These are phyloP conservation scores for Akanthomyces dipterigenus DNA, from an alignment of 2,329 filamentous ascomycete species.

Conservation along the genomic window DNA sequence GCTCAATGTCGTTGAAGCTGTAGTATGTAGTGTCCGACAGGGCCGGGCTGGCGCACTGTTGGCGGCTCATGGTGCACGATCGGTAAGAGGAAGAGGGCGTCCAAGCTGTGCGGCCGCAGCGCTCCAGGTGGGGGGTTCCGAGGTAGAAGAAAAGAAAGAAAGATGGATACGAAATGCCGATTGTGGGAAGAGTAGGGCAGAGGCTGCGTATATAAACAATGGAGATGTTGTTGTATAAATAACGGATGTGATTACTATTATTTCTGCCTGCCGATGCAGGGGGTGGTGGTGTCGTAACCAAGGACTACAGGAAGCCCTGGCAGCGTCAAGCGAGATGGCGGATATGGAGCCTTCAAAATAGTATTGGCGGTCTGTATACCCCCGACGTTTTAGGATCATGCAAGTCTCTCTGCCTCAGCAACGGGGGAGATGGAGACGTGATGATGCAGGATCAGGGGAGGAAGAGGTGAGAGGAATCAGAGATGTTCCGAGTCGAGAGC, in stretches of 20 bases:
- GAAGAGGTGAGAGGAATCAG: background rate
- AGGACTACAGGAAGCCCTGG: background rate
- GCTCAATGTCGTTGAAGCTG: constrained; percentile 46
- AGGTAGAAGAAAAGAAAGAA: background rate
- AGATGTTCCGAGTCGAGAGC: background rate
- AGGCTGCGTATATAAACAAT: constrained; percentile 3
- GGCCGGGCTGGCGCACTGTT: constrained; percentile 33
- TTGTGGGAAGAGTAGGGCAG: background rate
- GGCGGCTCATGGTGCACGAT: constrained; percentile 17
- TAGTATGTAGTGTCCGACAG: constrained; percentile 46
- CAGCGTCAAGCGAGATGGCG: constrained; percentile 3
- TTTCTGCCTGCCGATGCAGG: constrained; percentile 1
- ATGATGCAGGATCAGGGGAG: background rate
- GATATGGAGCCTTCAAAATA: background rate
- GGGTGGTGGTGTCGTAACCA: background rate
- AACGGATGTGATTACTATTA: background rate
- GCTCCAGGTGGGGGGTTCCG: background rate
- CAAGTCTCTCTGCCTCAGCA: constrained; percentile 2
- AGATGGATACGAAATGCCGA: background rate
- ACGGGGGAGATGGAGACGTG: background rate
- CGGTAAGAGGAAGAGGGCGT: background rate
- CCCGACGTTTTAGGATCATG: constrained; percentile 9
- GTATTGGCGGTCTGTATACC: constrained; percentile 7
- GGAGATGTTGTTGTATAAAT: background rate
- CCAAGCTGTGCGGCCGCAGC: background rate